Base-by-base conservation (phyloP, 2,329 filamentous ascomycete genomes). In the Trichoderma simmonsii region DNA sequence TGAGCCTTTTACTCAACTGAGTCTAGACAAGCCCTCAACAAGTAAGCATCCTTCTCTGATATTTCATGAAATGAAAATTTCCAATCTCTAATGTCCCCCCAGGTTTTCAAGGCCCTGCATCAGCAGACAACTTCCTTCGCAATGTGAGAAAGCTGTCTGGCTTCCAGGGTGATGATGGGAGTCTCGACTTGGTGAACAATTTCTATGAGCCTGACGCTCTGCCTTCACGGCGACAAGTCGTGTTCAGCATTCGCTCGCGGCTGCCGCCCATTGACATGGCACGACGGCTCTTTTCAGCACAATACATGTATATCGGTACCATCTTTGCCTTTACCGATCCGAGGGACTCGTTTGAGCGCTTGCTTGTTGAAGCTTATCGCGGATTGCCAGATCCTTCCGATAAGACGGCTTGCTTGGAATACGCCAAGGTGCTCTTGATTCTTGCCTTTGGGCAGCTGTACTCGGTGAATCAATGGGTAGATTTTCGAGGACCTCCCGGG, bases 371-470 rank as follows among this genome's bases (percentile, higher is more conserved):
- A 32, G 83, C 85, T 4, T 87, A 88, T 70, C 78, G 79, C 9
- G 79, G 81, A 2, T 78, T 80, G 1, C 82, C 82, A 0, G 81
- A 86, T 60, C 78, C 83, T 2, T 75, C 79, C 0, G 83, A 86
- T 64, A 80, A 80, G 24, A 83, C 86, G 36, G 82, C 82, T 3
- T 87, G 86, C 67, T 81, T 89, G 0, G 78, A 80, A 0, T 86
- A 86, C 73, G 86, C 86, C 71, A 86, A 89, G 66, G 79, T 87
- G 4, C 79, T 89, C 3, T 78, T 88, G 51, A 83, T 88, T 6
- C 79, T 89, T 11, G 86, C 87, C 0, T 87, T 87, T 74, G 87
- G 87, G 0, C 84, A 88, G 73, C 82, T 88, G 74, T 89, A 89
- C 75, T 87, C 86, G 3, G 82, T 89, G 62, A 89, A 89, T 73